Evolutionary conservation across 306 rosid genomes (phyloP).

Genomic region (Quercus alba): DNA sequence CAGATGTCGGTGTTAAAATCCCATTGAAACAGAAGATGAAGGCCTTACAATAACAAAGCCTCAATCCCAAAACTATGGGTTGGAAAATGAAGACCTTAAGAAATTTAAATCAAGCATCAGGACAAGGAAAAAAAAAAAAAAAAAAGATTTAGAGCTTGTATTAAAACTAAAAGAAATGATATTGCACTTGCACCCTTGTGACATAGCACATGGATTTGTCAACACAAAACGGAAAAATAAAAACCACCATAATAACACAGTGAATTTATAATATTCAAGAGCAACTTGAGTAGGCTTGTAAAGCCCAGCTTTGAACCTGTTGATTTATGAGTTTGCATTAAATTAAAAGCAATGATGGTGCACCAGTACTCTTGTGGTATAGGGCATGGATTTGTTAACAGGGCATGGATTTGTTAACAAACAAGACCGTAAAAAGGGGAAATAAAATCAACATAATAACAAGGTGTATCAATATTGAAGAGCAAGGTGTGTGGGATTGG

Average conservation of each 20-base stretch:
- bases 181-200: too few relatives aligned
- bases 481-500: background rate
- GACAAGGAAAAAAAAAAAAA: background rate
- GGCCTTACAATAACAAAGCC: too few relatives aligned
- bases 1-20: slow-evolving; percentile 42
- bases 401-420: background rate
- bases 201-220: too few relatives aligned
- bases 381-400: background rate
- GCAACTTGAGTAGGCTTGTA: too few relatives aligned
- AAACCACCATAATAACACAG: too few relatives aligned
- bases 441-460: background rate
- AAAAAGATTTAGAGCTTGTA: background rate
- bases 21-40: background rate
- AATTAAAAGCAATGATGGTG: background rate
- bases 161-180: too few relatives aligned
- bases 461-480: background rate
- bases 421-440: background rate
- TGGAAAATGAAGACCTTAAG: too few relatives aligned
- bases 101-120: background rate
- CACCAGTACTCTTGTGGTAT: background rate
- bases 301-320: too few relatives aligned
- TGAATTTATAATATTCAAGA: too few relatives aligned
- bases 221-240: too few relatives aligned
- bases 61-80: too few relatives aligned
- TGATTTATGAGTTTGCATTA: background rate